Conservation (phyloP, 2,329 filamentous ascomycete species). For the Talaromyces atroroseus region DNA sequence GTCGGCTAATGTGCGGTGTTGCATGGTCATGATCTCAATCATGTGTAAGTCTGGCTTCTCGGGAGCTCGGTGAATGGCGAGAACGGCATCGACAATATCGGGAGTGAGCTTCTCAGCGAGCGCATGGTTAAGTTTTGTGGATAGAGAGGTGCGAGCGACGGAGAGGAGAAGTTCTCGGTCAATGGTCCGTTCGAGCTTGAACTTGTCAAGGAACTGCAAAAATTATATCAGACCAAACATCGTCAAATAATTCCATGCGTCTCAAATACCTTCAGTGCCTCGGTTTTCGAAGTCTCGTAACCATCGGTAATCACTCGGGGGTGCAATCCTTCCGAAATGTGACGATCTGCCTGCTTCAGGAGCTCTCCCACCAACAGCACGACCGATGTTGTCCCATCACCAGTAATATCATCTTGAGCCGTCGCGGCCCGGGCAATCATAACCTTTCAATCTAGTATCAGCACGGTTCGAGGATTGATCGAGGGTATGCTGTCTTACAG, state of each 20-base stretch:
- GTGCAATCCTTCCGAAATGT: conserved; percentile 95
- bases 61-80: conserved; percentile 84
- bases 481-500: conserved; percentile 50
- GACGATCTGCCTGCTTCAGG: conserved; percentile 92
- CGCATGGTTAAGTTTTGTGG: conserved; percentile 86
- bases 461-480: background rate
- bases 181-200: conserved; percentile 83
- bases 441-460: conserved; percentile 36
- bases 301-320: conserved; percentile 95
- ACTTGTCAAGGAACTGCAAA: conserved; percentile 77
- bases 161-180: conserved; percentile 91
- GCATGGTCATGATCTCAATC: conserved; percentile 99
- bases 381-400: conserved; percentile 94
- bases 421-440: conserved; percentile 80
- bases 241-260: conserved; percentile 1
- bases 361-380: conserved; percentile 94
- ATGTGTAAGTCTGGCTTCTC: conserved; percentile 96
- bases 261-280: conserved; percentile 69
- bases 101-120: conserved; percentile 89
- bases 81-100: conserved; percentile 91
- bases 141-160: conserved; percentile 87
- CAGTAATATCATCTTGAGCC: conserved; percentile 96
- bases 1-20: conserved; percentile 92
- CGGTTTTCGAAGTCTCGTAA: conserved; percentile 92
- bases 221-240: background rate